Conservation (phyloP, 345 rosid genomes). For the Brassica carinata region DNA sequence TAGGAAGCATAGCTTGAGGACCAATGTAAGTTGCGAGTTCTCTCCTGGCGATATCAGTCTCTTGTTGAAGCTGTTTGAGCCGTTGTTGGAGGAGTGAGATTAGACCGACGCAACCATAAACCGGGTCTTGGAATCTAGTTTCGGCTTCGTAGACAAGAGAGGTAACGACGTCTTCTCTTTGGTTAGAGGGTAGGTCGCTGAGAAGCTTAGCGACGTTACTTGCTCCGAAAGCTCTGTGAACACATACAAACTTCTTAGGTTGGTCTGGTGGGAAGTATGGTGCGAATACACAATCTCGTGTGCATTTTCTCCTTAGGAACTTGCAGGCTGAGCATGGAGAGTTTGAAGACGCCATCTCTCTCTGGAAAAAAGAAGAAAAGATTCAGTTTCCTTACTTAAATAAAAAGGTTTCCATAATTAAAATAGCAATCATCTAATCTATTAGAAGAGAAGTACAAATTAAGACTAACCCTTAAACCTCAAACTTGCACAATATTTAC, state of each 20-base stretch:
- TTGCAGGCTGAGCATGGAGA: constrained; percentile 73
- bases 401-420: not conserved
- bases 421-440: too few species aligned
- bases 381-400: not conserved
- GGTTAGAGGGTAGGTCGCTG: constrained; percentile 47
- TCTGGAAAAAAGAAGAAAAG: constrained; percentile 12
- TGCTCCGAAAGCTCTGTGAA: constrained; percentile 64
- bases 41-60: constrained; percentile 54
- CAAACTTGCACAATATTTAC: too few species aligned
- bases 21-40: constrained; percentile 56
- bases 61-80: constrained; percentile 54
- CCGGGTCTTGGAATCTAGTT: constrained; percentile 76
- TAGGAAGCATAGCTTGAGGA: constrained; percentile 48
- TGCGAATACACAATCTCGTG: constrained; percentile 65
- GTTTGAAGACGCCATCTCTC: constrained; percentile 49
- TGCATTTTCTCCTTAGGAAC: constrained; percentile 62
- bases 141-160: constrained; percentile 74
- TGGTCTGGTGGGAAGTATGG: constrained; percentile 69
- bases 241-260: constrained; percentile 48
- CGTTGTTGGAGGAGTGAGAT: constrained; percentile 70
- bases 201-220: constrained; percentile 71
- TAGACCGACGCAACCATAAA: constrained; percentile 84
- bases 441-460: too few species aligned
- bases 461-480: too few species aligned
- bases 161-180: constrained; percentile 72